phyloP scores from a whole-genome alignment of 2,329 filamentous ascomycete species.

The Massarina eburnea region DNA sequence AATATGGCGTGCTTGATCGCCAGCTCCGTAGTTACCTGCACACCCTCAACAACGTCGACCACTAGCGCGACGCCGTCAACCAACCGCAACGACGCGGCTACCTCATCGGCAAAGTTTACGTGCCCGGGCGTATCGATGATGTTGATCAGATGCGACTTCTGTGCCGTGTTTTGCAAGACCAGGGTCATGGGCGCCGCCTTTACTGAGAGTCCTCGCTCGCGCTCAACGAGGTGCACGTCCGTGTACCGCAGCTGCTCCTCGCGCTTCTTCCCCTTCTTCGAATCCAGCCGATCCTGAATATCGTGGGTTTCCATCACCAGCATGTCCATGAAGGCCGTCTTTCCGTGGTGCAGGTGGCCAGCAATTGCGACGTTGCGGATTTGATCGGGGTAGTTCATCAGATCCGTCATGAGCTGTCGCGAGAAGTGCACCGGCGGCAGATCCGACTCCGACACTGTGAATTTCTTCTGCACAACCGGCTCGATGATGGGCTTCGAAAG shows the following conservation, averaged over 20 bases:
- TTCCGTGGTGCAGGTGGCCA: conserved; percentile 94
- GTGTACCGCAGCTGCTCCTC: conserved; percentile 95
- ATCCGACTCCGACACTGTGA: conserved; percentile 88
- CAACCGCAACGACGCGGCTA: conserved; percentile 81
- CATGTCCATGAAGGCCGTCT: conserved; percentile 99
- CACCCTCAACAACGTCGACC: conserved; percentile 96
- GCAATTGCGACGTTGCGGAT: conserved; percentile 89
- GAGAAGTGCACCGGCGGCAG: conserved; percentile 86
- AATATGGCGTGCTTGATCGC: conserved; percentile 95
- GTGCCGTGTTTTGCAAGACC: conserved; percentile 81
- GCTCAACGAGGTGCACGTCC: conserved; percentile 84
- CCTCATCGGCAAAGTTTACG: conserved; percentile 97
- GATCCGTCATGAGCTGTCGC: conserved; percentile 87
- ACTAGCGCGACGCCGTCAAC: conserved; percentile 91
- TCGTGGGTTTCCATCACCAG: conserved; percentile 94
- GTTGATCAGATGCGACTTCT: conserved; percentile 94
- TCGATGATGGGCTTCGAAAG: conserved; percentile 91
- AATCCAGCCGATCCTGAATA: conserved; percentile 75
- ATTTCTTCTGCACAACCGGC: conserved; percentile 92
- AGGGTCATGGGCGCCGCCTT: conserved; percentile 95
- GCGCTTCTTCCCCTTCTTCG: conserved; percentile 75
- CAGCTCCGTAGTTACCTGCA: conserved; percentile 96
- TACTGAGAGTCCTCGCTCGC: conserved; percentile 85
- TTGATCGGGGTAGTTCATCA: conserved; percentile 95
- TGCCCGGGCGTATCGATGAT: conserved; percentile 95